Evolutionary conservation across 164 flowering plant genomes (phyloP), one percentile per base, ranked within the genome.

Genomic region (Dillenia turbinata): DNA sequence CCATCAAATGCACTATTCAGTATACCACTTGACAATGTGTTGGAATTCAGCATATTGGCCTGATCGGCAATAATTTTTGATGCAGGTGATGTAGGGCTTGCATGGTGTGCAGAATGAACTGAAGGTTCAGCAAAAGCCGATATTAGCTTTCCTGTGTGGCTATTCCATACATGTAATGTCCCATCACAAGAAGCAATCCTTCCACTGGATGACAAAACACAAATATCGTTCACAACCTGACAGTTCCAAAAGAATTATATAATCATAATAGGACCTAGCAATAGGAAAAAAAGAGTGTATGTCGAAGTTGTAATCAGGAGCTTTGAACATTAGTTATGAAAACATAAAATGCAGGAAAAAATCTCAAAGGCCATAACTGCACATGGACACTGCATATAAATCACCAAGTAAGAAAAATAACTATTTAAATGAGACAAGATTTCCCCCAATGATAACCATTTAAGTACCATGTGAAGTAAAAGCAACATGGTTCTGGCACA

Each of bases 181-280:
- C 97, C 98, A 78, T 94, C 98, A 78, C 92, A 94, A 60, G 98
- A 94, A 77, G 98, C 98, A 54, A 89, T 73, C 72, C 92, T 82
- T 72, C 86, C 94, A 66, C 75, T 72, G 45, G 87, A 77, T 67
- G 95, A 78, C 49, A 94, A 68, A 65, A 86, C 46, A 64, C 87
- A 76, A 11, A 94, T 81, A 78, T 86, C 93, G 73, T 94, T 90
- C 55, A 94, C 98, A 67, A 89, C 93, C 98, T 94, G 78, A 66
- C 75, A 72, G 44, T 65, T 58, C 24, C 58, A 67, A 59, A 72
- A 43, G 26, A 33, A 65, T 9, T 16, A 2, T 13, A 15, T 33
- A 16, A 17, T n/a, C 46, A 67, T 54, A 54, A 67, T 0, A 22
- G 19, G 6, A 57, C 33, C 33, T 26, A 26, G 33, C 33, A 26